phyloP scores from a whole-genome alignment of 1,139 yeast species.

The Hansenula lynferdii region DNA sequence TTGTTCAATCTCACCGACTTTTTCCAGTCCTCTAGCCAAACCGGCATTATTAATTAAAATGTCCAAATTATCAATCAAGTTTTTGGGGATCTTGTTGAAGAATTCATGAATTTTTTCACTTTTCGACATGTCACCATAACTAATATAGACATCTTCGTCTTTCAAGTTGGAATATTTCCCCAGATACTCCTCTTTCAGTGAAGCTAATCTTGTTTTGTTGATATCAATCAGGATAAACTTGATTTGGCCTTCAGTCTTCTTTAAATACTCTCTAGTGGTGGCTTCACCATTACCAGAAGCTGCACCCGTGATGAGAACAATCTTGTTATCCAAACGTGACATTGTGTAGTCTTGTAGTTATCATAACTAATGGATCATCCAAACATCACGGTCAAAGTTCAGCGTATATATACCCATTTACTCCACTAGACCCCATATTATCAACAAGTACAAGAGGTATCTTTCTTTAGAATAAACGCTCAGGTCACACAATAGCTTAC shows the following conservation, averaged over 20 bases:
- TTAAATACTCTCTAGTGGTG: slow-evolving; percentile 13
- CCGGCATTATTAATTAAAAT: slow-evolving; percentile 72
- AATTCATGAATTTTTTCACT: slow-evolving; percentile 40
- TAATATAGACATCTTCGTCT: slow-evolving; percentile 8
- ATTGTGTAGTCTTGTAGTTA: too few species aligned
- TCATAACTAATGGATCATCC: neutral
- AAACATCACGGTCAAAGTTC: too few species aligned
- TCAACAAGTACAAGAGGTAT: too few species aligned
- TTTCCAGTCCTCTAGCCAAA: slow-evolving; percentile 55
- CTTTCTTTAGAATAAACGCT: too few species aligned
- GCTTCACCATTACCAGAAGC: slow-evolving; percentile 19
- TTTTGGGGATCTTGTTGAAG: slow-evolving; percentile 28
- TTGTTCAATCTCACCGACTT: slow-evolving; percentile 45
- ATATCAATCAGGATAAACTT: slow-evolving; percentile 18
- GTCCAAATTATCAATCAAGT: slow-evolving; percentile 46
- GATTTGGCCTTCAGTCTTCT: slow-evolving; percentile 12
- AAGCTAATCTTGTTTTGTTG: slow-evolving; percentile 7
- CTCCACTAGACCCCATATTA: too few species aligned
- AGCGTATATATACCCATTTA: neutral
- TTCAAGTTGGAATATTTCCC: slow-evolving; percentile 5
- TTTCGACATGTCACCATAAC: slow-evolving; percentile 23
- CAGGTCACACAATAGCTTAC: too few species aligned
- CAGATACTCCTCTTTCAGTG: slow-evolving; percentile 24
- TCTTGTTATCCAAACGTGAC: slow-evolving; percentile 8
- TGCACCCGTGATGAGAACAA: slow-evolving; percentile 19